Evolutionary conservation across 2,329 filamentous ascomycete genomes (phyloP).

Genomic region (Fusarium subglutinans): DNA sequence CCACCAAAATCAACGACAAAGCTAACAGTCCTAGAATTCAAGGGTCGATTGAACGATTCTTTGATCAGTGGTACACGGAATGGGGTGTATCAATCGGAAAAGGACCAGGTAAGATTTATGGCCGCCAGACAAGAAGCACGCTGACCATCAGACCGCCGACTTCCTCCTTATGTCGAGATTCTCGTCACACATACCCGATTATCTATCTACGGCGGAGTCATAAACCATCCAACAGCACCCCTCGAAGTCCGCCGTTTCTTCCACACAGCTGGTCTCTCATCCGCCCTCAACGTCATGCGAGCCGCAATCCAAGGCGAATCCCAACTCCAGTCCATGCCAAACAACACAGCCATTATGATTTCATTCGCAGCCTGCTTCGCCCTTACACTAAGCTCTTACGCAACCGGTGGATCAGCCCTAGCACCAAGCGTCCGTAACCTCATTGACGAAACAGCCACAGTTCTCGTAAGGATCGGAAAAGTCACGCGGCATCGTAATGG

Average conservation of each 20-base stretch:
- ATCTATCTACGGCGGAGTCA: slow-evolving; percentile 78
- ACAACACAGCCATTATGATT: slow-evolving; percentile 83
- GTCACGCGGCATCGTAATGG: slow-evolving; percentile 73
- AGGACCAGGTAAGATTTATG: slow-evolving; percentile 54
- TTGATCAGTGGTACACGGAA: slow-evolving; percentile 70
- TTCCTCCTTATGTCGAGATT: slow-evolving; percentile 80
- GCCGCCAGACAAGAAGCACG: accelerated
- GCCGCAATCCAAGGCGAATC: slow-evolving; percentile 77
- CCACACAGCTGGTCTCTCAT: slow-evolving; percentile 74
- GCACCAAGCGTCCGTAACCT: slow-evolving; percentile 71
- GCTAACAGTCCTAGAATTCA: slow-evolving; percentile 56
- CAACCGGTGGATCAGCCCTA: slow-evolving; percentile 65
- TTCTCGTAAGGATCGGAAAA: slow-evolving; percentile 74
- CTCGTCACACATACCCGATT: slow-evolving; percentile 76
- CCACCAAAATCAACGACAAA: accelerated
- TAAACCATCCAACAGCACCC: slow-evolving; percentile 77
- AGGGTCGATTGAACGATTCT: slow-evolving; percentile 71
- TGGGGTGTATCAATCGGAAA: slow-evolving; percentile 68
- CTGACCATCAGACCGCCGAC: slow-evolving; percentile 54
- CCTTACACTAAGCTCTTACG: slow-evolving; percentile 69
- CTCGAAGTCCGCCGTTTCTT: slow-evolving; percentile 77
- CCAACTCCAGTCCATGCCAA: slow-evolving; percentile 78
- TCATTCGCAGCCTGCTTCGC: slow-evolving; percentile 78
- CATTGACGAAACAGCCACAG: slow-evolving; percentile 74
- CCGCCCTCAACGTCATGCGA: slow-evolving; percentile 78